Percentiles rank a stretch among this genome's conserved stretches.
Conservation (phyloP, 1,284 basidiomycete species). For the Serendipita sp. region DNA sequence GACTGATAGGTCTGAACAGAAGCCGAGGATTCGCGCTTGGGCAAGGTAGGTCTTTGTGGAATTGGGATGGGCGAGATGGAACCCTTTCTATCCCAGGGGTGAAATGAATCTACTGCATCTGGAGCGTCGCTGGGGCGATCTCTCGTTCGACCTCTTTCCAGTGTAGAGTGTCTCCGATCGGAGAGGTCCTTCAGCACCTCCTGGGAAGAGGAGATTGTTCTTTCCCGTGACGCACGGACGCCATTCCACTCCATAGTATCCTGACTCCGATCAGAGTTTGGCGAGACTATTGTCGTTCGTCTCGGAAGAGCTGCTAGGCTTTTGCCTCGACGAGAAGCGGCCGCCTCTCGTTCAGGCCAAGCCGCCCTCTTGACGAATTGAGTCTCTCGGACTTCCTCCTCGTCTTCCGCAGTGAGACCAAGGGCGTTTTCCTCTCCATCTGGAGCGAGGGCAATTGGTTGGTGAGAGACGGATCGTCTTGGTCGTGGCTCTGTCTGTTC, state of each 20-base stretch:
- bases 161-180: not conserved
- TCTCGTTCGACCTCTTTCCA: not conserved
- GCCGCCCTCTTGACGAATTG: conserved; percentile 66
- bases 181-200: not conserved
- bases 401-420: conserved; percentile 30
- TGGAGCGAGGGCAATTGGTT: conserved; percentile 14
- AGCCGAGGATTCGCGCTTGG: not conserved
- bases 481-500: conserved; percentile 6
- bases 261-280: not conserved
- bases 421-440: conserved; percentile 30
- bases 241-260: not conserved
- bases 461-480: conserved; percentile 5
- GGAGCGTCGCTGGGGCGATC: not conserved
- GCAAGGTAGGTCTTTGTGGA: not conserved
- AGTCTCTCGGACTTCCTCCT: conserved; percentile 42
- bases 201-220: not conserved
- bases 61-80: not conserved
- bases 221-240: not conserved
- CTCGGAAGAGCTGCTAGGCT: conserved; percentile 13
- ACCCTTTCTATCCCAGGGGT: not conserved
- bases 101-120: not conserved
- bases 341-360: conserved; percentile 57
- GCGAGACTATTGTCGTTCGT: not conserved
- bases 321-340: conserved; percentile 51
- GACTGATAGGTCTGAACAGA: not conserved